These are phyloP conservation scores for Colletotrichum abscissum DNA, from an alignment of 2,329 filamentous ascomycete species.

Conservation along the genomic window DNA sequence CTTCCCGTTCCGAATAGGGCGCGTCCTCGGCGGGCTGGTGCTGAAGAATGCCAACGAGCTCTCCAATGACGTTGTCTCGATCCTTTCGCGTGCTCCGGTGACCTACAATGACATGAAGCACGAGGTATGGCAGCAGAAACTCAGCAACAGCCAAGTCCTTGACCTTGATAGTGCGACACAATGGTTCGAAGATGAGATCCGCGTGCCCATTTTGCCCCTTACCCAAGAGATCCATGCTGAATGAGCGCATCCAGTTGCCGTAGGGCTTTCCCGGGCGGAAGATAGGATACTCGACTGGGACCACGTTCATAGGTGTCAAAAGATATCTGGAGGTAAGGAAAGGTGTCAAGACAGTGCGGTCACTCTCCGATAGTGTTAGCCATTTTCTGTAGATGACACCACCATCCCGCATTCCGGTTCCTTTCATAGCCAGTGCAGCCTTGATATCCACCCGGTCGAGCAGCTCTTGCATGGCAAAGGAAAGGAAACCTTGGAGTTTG, in stretches of 20 bases:
- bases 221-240: constrained; percentile 85
- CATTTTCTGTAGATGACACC: constrained; percentile 78
- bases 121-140: constrained; percentile 89
- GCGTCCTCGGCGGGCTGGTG: constrained; percentile 64
- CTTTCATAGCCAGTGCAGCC: constrained; percentile 59
- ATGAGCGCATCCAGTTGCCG: constrained; percentile 81
- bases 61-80: constrained; percentile 73
- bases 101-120: constrained; percentile 84
- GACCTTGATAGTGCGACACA: constrained; percentile 84
- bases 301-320: constrained; percentile 70
- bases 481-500: constrained; percentile 88
- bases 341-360: constrained; percentile 85
- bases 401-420: constrained; percentile 55
- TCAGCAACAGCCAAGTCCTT: constrained; percentile 88
- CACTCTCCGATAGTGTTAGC: constrained; percentile 79
- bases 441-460: constrained; percentile 82
- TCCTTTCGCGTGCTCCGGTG: constrained; percentile 70
- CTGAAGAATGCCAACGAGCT: constrained; percentile 80
- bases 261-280: constrained; percentile 78
- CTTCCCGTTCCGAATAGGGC: constrained; percentile 74
- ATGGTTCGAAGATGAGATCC: constrained; percentile 81
- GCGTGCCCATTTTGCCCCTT: constrained; percentile 81
- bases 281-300: constrained; percentile 78
- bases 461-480: constrained; percentile 94
- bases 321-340: constrained; percentile 88